A percentile compares a stretch with the other conserved stretches of the same genome.
Evolutionary conservation across 2,329 filamentous ascomycete species (phyloP).

Genomic region (Alternaria atra): DNA sequence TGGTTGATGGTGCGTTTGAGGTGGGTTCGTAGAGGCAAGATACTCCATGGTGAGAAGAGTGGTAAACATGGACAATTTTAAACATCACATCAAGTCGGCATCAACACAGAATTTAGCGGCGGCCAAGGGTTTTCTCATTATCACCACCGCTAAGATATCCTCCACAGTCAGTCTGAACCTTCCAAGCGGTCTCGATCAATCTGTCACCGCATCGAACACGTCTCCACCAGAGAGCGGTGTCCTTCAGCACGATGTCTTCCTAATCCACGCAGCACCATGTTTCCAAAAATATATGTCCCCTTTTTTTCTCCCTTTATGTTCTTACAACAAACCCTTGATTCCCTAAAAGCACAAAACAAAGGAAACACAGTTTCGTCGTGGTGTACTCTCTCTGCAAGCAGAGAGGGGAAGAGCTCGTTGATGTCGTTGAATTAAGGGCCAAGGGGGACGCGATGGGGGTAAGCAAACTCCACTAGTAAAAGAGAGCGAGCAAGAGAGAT

Average conservation of each 20-base stretch:
- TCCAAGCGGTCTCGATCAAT: slow-evolving; percentile 41
- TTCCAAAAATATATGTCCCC: slow-evolving; percentile 31
- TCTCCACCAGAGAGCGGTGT: slow-evolving; percentile 32
- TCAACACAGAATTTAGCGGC: slow-evolving; percentile 34
- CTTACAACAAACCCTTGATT: slow-evolving; percentile 25
- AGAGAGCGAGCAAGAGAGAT: slow-evolving; percentile 24
- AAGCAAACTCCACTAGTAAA: slow-evolving; percentile 35
- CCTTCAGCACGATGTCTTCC: slow-evolving; percentile 33
- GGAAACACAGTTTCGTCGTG: slow-evolving; percentile 47
- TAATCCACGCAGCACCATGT: slow-evolving; percentile 33
- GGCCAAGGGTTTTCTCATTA: slow-evolving; percentile 40
- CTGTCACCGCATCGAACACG: slow-evolving; percentile 30
- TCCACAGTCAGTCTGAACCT: slow-evolving; percentile 33
- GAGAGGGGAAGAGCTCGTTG: slow-evolving; percentile 20
- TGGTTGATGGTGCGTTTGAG: slow-evolving; percentile 57
- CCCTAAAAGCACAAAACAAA: slow-evolving; percentile 33
- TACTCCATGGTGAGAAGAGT: background rate
- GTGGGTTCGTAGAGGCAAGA: slow-evolving; percentile 43
- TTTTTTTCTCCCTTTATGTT: slow-evolving; percentile 16
- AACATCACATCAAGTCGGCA: slow-evolving; percentile 11
- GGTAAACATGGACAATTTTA: background rate
- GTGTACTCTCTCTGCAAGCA: slow-evolving; percentile 46
- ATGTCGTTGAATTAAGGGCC: slow-evolving; percentile 21
- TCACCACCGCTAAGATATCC: slow-evolving; percentile 37
- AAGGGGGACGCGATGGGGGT: slow-evolving; percentile 32